Evolutionary conservation across 495 filamentous ascomycete species (phyloP).

Genomic region (Pyrenopolyporus hunteri): DNA sequence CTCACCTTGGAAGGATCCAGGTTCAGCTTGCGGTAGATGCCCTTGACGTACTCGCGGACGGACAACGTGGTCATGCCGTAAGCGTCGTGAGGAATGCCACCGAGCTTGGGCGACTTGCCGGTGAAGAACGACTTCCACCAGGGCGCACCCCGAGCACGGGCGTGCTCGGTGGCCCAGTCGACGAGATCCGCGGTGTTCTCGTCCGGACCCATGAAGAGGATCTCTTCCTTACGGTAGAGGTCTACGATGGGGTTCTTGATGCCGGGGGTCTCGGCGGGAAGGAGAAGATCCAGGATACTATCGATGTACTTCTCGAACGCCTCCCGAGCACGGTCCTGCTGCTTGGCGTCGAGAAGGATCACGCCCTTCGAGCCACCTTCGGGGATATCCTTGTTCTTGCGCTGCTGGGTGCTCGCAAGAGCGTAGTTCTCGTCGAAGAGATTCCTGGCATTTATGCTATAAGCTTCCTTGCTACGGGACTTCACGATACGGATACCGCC

Average conservation of each 20-base stretch:
- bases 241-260: slow-evolving; percentile 99
- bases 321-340: slow-evolving; percentile 88
- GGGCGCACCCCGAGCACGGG: slow-evolving; percentile 81
- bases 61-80: slow-evolving; percentile 99
- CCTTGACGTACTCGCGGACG: slow-evolving; percentile 91
- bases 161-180: slow-evolving; percentile 97
- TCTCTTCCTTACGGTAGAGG: slow-evolving; percentile 90
- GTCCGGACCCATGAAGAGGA: slow-evolving; percentile 97
- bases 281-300: slow-evolving; percentile 91
- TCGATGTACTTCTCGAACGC: slow-evolving; percentile 99
- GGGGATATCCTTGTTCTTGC: slow-evolving; percentile 99
- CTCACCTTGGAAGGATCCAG: slow-evolving; percentile 80
- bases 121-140: slow-evolving; percentile 99
- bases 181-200: slow-evolving; percentile 98
- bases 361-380: slow-evolving; percentile 98
- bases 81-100: slow-evolving; percentile 92
- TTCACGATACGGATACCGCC: slow-evolving; percentile 99
- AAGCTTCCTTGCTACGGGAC: slow-evolving; percentile 91
- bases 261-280: slow-evolving; percentile 86
- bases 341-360: slow-evolving; percentile 88
- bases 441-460: slow-evolving; percentile 92
- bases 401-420: slow-evolving; percentile 96
- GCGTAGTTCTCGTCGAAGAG: slow-evolving; percentile 99
- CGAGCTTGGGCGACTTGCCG: slow-evolving; percentile 93
- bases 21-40: slow-evolving; percentile 94